A percentile compares a stretch with the other conserved stretches of the same genome.
These are phyloP conservation scores for Melastoma malabathricum DNA, from an alignment of 345 rosid species.

Conservation along the genomic window DNA sequence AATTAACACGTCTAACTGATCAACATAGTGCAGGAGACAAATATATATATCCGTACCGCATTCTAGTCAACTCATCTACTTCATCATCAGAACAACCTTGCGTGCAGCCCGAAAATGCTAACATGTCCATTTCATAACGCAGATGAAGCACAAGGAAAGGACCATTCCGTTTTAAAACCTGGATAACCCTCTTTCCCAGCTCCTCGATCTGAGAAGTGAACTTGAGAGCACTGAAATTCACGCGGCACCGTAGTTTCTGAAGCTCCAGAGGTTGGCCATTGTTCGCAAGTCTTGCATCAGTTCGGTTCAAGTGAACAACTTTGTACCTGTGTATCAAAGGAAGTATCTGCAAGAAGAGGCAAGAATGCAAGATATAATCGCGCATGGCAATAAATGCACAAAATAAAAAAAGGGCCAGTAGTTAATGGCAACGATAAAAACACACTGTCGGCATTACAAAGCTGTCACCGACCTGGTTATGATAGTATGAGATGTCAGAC, in stretches of 20 bases:
- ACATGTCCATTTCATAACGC: slow-evolving; percentile 97
- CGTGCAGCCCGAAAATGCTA: slow-evolving; percentile 93
- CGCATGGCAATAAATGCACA: background rate
- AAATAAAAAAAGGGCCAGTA: too few species aligned
- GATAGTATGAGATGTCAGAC: slow-evolving; percentile 83
- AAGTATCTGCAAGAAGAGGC: slow-evolving; percentile 49
- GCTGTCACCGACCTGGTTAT: slow-evolving; percentile 37
- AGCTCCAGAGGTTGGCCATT: slow-evolving; percentile 63
- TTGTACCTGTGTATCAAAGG: slow-evolving; percentile 74
- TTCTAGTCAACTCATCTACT: slow-evolving; percentile 66
- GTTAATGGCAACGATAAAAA: background rate
- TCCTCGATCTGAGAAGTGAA: slow-evolving; percentile 78
- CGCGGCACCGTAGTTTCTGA: slow-evolving; percentile 86
- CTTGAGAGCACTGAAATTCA: slow-evolving; percentile 66
- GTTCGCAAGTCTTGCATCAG: slow-evolving; percentile 89
- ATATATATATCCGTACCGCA: slow-evolving; percentile 39
- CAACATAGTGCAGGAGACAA: background rate
- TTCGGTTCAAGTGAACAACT: slow-evolving; percentile 73
- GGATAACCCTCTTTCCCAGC: slow-evolving; percentile 58
- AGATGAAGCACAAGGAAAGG: slow-evolving; percentile 89
- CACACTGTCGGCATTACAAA: background rate
- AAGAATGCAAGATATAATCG: background rate
- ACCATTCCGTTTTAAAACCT: slow-evolving; percentile 64
- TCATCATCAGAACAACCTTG: slow-evolving; percentile 74
- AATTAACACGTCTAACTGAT: background rate